phyloP scores from a whole-genome alignment of 176 grass and related monocot genomes.

The barley (Hordeum vulgare) region MorexV3_pseudomolecules_assembly NC_058524.1:67821632-67822131 shows the following conservation, averaged over 20 bases:
- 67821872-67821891: background rate
- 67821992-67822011: background rate
- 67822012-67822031: background rate
- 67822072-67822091: constrained; percentile 58
- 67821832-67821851: background rate
- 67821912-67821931: constrained; percentile 33
- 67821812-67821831: background rate
- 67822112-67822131: background rate
- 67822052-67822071: constrained; percentile 18
- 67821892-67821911: constrained; percentile 35
- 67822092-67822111: constrained; percentile 65
- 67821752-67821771: no score
- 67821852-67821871: background rate
- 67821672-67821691: constrained; percentile 30
- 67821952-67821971: constrained; percentile 48
- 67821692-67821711: constrained; percentile 73
- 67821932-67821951: constrained; percentile 51
- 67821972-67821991: background rate
- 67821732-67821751: constrained; percentile 14
- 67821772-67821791: no score
- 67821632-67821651: background rate
- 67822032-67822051: background rate
- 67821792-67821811: no score
- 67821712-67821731: constrained; percentile 61
- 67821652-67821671: constrained; percentile 68